Conservation (phyloP, 2,329 filamentous ascomycete genomes). For the Zymoseptoria pseudotritici region DNA sequence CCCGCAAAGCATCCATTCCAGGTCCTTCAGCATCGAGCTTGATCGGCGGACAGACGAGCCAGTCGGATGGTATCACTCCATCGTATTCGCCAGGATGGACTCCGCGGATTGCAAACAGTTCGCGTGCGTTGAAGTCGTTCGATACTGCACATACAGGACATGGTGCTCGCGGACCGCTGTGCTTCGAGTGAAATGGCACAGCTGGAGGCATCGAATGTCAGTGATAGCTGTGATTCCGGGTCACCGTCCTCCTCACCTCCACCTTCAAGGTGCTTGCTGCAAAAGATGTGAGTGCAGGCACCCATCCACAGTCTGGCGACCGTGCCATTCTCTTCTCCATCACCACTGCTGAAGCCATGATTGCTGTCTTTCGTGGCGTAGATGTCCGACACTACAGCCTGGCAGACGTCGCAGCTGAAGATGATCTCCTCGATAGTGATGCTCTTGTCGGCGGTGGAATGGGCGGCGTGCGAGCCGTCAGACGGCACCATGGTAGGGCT, state of each 20-base stretch:
- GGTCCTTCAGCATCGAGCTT: constrained; percentile 27
- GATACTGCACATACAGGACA: constrained; percentile 38
- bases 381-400: constrained; percentile 38
- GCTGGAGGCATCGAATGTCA: constrained; percentile 26
- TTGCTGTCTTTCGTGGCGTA: constrained; percentile 34
- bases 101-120: constrained; percentile 41
- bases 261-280: constrained; percentile 41
- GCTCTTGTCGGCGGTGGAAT: constrained; percentile 1
- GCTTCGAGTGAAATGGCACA: constrained; percentile 39
- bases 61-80: constrained; percentile 35
- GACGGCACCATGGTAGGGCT: constrained; percentile 9
- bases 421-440: constrained; percentile 33
- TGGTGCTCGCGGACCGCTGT: constrained; percentile 33
- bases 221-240: not conserved
- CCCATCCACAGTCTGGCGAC: constrained; percentile 42
- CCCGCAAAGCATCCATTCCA: constrained; percentile 38
- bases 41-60: constrained; percentile 40
- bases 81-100: constrained; percentile 37
- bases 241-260: constrained; percentile 35
- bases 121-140: constrained; percentile 18
- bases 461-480: not conserved
- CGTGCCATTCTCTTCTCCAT: constrained; percentile 28
- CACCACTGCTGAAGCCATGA: constrained; percentile 27
- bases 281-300: constrained; percentile 44
- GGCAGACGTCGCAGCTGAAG: constrained; percentile 44